Evolutionary conservation across 2,329 filamentous ascomycete genomes (phyloP), one percentile per base, ranked within the genome.

Genomic region (Sclerotinia sclerotiorum): DNA sequence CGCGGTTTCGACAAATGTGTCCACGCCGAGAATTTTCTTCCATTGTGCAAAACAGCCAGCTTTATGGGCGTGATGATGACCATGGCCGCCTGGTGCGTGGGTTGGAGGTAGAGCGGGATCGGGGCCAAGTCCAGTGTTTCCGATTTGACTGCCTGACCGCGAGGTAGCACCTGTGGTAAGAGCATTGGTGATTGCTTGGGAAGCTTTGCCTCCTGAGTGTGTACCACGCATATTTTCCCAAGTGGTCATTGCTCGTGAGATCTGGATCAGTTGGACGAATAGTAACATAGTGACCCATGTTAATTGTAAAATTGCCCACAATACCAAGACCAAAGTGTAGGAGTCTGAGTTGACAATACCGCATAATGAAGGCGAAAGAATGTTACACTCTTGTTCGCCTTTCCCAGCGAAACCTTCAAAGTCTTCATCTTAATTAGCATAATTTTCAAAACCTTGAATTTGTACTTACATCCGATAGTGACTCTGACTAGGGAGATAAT

Each of bases 221-320:
- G 93, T 85, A 63, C 92, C 90, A 71, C 90, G 89, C 94, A 99
- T 98, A 79, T 94, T 97, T 80, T 99, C 95, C 80, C 92, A 98
- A 0, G 95, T 99, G 1, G 95, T 99, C 83, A 97, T 90, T 68
- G 94, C 96, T 70, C 93, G 89, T 0, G 93, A 91, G 64, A 99
- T 90, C 78, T 99, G 95, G 63, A 97, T 85, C 64, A 97, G 88
- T 78, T 99, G 96, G 6, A 98, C 96, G 72, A 93, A 90, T 69
- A 97, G 85, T 46, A 99, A 88, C 94, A 99, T 98, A n/a, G 90
- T 89, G 3, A 98, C 92, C 95, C 95, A 99, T 27, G 92, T 90
- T 44, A 97, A 85, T 79, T 99, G 96, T 55, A 97, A 82, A 2
- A 86, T 85, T 8, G 86, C 86, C 95, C 95, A 99, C 39, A 92